A percentile compares a stretch with the other conserved stretches of the same genome.
These are phyloP conservation scores for Coemansia erecta DNA, from an alignment of 192 early-diverging fungal species.

Conservation along the genomic window DNA sequence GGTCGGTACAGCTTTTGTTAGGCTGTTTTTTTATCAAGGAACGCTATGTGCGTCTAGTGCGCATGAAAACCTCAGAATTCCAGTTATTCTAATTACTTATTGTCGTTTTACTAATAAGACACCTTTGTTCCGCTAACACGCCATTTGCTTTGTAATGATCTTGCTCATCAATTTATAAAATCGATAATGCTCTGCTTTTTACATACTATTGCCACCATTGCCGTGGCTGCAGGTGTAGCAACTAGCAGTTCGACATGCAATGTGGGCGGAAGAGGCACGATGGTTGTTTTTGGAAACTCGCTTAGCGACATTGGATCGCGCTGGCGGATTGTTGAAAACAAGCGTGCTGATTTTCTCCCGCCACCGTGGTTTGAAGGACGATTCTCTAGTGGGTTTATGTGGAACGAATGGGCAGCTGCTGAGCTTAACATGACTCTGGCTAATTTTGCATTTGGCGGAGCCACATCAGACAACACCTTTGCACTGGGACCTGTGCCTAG, in stretches of 20 bases:
- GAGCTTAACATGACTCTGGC: constrained; percentile 10
- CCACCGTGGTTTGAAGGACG: constrained; percentile 14
- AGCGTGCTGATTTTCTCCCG: neutral
- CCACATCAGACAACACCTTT: constrained; percentile 11
- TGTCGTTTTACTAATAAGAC: too few relatives aligned
- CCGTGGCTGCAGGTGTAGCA: neutral
- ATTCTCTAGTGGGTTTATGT: constrained; percentile 12
- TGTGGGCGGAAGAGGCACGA: neutral
- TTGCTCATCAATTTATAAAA: too few relatives aligned
- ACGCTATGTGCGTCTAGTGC: too few relatives aligned
- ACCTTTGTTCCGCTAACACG: too few relatives aligned
- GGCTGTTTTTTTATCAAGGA: too few relatives aligned
- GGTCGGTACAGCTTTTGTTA: too few relatives aligned
- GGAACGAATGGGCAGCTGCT: constrained; percentile 14
- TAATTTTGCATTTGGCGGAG: constrained; percentile 14
- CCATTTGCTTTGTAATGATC: too few relatives aligned
- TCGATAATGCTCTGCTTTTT: too few relatives aligned
- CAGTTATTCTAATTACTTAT: too few relatives aligned
- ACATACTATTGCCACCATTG: too few relatives aligned
- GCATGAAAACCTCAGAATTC: too few relatives aligned
- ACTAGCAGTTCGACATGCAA: neutral
- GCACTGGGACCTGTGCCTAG: constrained; percentile 9
- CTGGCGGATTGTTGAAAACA: constrained; percentile 4
- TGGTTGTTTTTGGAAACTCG: constrained; percentile 10
- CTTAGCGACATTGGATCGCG: constrained; percentile 15